These are phyloP conservation scores for Eucalyptus regnans DNA, from an alignment of 345 rosid species.

Conservation along the genomic window DNA sequence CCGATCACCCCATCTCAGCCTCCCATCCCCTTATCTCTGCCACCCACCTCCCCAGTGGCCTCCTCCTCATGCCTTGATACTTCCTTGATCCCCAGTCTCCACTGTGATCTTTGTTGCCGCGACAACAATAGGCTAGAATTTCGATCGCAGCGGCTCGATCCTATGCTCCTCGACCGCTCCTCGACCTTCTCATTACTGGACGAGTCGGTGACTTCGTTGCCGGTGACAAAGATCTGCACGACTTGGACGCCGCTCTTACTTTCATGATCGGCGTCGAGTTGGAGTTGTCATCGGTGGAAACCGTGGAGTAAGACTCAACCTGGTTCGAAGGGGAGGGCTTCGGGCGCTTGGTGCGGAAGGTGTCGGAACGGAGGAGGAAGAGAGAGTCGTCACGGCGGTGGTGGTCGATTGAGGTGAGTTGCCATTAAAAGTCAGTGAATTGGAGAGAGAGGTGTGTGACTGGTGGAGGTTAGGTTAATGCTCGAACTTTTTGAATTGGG, in stretches of 20 bases:
- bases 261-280: neutral
- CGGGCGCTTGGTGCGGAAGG: neutral
- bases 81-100: neutral
- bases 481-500: neutral
- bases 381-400: neutral
- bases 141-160: neutral
- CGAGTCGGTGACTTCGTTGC: slow-evolving; percentile 21
- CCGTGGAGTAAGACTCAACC: neutral
- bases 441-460: neutral
- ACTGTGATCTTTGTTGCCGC: neutral
- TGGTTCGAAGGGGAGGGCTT: neutral
- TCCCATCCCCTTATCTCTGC: slow-evolving; percentile 19
- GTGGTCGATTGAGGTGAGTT: neutral
- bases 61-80: slow-evolving; percentile 21
- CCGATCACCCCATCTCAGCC: slow-evolving; percentile 9
- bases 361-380: neutral
- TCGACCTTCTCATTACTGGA: slow-evolving; percentile 5
- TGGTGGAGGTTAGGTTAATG: neutral
- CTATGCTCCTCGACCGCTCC: neutral
- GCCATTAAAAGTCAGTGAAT: neutral
- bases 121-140: neutral
- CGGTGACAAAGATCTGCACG: slow-evolving; percentile 13
- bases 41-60: slow-evolving; percentile 25
- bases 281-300: neutral
- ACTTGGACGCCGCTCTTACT: neutral